Percentiles rank a stretch among this genome's conserved stretches.
Evolutionary conservation across 2,329 filamentous ascomycete genomes (phyloP).

Genomic region (Bipolaris victoriae): DNA sequence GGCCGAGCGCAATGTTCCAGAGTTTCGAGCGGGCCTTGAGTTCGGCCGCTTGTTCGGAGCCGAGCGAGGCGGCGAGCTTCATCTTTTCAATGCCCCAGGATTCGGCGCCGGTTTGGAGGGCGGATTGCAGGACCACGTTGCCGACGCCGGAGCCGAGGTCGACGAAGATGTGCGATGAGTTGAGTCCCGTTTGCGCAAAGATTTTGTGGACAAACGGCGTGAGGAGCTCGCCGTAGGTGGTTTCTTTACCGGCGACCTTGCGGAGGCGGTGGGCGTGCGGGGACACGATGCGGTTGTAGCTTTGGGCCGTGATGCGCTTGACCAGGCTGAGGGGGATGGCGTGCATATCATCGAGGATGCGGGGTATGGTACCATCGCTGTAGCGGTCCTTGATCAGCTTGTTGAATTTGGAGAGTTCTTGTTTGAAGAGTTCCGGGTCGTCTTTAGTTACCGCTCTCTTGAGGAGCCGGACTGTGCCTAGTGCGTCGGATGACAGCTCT

Average conservation of each 20-base stretch:
- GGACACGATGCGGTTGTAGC: conserved; percentile 91
- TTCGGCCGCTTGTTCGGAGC: conserved; percentile 78
- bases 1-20: conserved; percentile 84
- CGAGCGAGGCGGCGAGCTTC: conserved; percentile 84
- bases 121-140: conserved; percentile 93
- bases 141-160: conserved; percentile 95
- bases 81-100: conserved; percentile 98
- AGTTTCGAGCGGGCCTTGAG: conserved; percentile 84
- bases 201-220: conserved; percentile 84
- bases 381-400: conserved; percentile 68
- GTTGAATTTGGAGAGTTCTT: conserved; percentile 80
- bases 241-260: conserved; percentile 86
- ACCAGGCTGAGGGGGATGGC: conserved; percentile 70
- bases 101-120: conserved; percentile 89
- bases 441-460: conserved; percentile 74
- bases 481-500: conserved; percentile 72
- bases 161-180: conserved; percentile 84
- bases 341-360: conserved; percentile 72
- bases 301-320: conserved; percentile 82
- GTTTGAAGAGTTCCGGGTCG: conserved; percentile 71
- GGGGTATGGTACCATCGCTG: conserved; percentile 72
- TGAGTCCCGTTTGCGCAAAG: conserved; percentile 77
- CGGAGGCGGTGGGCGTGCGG: conserved; percentile 82
- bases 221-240: conserved; percentile 93
- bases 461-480: conserved; percentile 77